phyloP scores from a whole-genome alignment of 805 yeast species.

The Saitoella complicata region DNA sequence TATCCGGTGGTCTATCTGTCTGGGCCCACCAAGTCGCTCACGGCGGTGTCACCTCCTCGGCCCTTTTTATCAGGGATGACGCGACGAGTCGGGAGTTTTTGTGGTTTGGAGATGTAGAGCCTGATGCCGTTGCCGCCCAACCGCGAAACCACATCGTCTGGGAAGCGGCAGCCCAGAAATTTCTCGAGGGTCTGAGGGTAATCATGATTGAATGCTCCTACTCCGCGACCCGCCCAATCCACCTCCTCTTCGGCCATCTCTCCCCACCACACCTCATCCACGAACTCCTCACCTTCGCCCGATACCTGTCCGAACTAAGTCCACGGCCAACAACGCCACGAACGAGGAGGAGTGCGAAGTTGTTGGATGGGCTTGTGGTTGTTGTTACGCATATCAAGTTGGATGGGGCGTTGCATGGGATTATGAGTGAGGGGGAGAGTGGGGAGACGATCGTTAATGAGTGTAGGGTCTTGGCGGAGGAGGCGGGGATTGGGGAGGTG shows the following conservation, averaged over 20 bases:
- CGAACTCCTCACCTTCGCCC: constrained; percentile 34
- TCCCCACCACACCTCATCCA: constrained; percentile 46
- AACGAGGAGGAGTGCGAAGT: constrained; percentile 2
- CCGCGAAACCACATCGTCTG: constrained; percentile 34
- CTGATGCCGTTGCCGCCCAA: constrained; percentile 34
- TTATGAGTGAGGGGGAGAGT: too few relatives aligned
- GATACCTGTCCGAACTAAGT: constrained; percentile 12
- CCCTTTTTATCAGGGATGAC: constrained; percentile 37
- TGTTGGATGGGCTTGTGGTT: constrained; percentile 9
- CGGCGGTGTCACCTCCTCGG: constrained; percentile 33
- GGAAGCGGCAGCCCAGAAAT: constrained; percentile 34
- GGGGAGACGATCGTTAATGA: too few relatives aligned
- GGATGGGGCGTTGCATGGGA: too few relatives aligned
- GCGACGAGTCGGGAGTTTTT: constrained; percentile 27
- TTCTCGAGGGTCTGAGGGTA: constrained; percentile 30
- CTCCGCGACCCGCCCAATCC: constrained; percentile 27
- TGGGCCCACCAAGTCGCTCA: constrained; percentile 21
- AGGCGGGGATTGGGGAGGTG: too few relatives aligned
- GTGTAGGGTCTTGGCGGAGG: too few relatives aligned
- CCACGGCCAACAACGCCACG: constrained; percentile 2
- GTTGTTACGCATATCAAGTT: constrained; percentile 11
- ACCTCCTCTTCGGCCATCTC: constrained; percentile 62
- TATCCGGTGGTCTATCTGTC: constrained; percentile 7
- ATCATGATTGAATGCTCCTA: constrained; percentile 71
- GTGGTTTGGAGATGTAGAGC: constrained; percentile 74